Percentiles rank a stretch among this genome's conserved stretches.
Evolutionary conservation across 2,329 filamentous ascomycete species (phyloP).

Genomic region (Colletotrichum orchidophilum): DNA sequence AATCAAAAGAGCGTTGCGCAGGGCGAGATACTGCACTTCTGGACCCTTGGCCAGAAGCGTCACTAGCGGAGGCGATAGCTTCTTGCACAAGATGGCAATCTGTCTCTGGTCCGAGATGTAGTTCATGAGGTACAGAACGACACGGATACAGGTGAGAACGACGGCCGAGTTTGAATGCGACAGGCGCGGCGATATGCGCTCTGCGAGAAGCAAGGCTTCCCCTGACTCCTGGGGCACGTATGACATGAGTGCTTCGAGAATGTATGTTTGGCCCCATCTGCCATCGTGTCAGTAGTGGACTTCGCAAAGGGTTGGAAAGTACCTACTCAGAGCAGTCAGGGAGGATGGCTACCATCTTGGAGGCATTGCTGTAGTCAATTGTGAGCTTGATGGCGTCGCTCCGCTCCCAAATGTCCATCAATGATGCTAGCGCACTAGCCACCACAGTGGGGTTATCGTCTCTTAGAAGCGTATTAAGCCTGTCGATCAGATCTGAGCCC

Average conservation of each 20-base stretch:
- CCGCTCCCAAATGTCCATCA: constrained; percentile 99
- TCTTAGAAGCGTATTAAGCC: constrained; percentile 86
- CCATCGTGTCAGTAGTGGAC: constrained; percentile 20
- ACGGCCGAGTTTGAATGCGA: constrained; percentile 98
- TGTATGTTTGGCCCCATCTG: constrained; percentile 99
- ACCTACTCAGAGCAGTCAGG: constrained; percentile 96
- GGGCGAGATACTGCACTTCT: constrained; percentile 96
- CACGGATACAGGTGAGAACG: constrained; percentile 93
- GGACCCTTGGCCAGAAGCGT: constrained; percentile 95
- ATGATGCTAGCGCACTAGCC: constrained; percentile 86
- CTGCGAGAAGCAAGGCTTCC: constrained; percentile 89
- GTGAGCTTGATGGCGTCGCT: constrained; percentile 98
- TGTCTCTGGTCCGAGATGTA: constrained; percentile 95
- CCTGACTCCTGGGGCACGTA: constrained; percentile 92
- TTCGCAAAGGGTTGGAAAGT: not conserved
- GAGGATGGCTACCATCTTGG: constrained; percentile 96
- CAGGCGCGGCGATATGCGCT: constrained; percentile 92
- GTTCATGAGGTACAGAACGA: constrained; percentile 98
- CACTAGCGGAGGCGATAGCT: constrained; percentile 93
- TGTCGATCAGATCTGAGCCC: constrained; percentile 88
- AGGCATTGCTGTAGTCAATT: constrained; percentile 96
- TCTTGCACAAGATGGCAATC: constrained; percentile 85
- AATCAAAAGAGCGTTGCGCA: constrained; percentile 93
- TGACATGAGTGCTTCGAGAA: constrained; percentile 96
- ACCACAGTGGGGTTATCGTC: constrained; percentile 99